Evolutionary conservation across 1,284 basidiomycete species (phyloP).

Genomic region (Sanguinoderma infundibulare): DNA sequence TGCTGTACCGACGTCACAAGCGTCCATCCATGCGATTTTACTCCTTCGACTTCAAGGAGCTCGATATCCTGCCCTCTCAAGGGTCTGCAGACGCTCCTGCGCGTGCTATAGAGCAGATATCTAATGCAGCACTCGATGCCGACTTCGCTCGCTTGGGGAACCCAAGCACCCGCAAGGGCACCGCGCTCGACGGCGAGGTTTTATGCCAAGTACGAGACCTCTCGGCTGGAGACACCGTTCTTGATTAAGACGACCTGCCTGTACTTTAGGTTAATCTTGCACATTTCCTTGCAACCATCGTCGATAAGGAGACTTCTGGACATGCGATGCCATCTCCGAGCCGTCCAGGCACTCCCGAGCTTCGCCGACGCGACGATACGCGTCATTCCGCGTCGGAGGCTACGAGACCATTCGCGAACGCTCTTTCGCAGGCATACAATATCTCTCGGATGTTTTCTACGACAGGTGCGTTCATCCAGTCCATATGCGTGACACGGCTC

Average conservation of each 20-base stretch:
- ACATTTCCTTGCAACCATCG: conserved; percentile 8
- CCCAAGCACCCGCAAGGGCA: background rate
- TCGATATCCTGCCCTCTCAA: conserved; percentile 27
- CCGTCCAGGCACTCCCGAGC: background rate
- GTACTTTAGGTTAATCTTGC: conserved; percentile 15
- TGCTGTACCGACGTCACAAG: conserved; percentile 20
- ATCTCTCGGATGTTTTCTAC: conserved; percentile 16
- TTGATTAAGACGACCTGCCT: background rate
- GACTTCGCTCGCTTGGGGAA: conserved; percentile 15
- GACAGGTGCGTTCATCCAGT: conserved; percentile 12
- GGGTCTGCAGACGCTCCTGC: background rate
- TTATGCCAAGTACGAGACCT: conserved; percentile 16
- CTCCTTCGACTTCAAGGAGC: conserved; percentile 25
- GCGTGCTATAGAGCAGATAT: background rate
- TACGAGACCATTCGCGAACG: background rate
- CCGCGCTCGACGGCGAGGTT: conserved; percentile 13
- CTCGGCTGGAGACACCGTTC: background rate
- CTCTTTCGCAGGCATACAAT: background rate
- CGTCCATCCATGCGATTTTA: conserved; percentile 28
- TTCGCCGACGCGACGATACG: too few relatives aligned
- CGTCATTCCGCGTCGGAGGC: too few relatives aligned
- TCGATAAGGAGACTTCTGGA: background rate
- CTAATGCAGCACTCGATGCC: conserved; percentile 1
- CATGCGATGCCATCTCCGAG: background rate
- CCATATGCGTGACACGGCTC: background rate